A percentile compares a stretch with the other conserved stretches of the same genome.
Conservation (phyloP, 306 rosid genomes). For the Vigna trinervia region DNA sequence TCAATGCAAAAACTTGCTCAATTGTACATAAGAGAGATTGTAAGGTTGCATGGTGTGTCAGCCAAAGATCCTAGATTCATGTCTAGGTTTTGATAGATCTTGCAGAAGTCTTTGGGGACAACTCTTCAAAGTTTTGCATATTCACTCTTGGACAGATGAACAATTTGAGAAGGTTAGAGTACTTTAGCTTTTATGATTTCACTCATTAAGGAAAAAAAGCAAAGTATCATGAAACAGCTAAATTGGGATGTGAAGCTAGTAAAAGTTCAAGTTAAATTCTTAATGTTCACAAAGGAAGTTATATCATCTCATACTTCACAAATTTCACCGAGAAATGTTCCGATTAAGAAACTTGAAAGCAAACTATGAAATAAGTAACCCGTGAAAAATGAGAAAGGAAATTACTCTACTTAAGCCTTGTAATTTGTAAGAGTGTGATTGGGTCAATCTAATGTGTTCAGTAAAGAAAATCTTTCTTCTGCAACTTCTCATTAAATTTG, state of each 20-base stretch:
- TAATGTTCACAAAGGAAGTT: constrained; percentile 20
- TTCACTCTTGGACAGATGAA: no score
- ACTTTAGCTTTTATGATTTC: constrained; percentile 15
- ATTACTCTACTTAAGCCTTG: constrained; percentile 16
- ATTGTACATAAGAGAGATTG: no score
- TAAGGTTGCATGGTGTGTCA: no score
- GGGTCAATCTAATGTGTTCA: constrained; percentile 10
- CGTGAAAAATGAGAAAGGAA: constrained; percentile 18
- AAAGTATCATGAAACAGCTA: constrained; percentile 3
- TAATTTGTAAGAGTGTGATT: constrained; percentile 9
- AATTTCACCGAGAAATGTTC: constrained; percentile 20
- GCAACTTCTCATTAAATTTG: neutral
- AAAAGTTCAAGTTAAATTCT: constrained; percentile 29
- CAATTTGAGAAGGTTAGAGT: neutral
- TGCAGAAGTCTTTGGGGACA: no score
- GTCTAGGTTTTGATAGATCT: no score
- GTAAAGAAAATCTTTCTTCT: neutral
- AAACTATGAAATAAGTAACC: constrained; percentile 33
- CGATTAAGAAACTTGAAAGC: constrained; percentile 21
- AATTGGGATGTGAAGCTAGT: constrained; percentile 35
- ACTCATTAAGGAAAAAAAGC: constrained; percentile 29
- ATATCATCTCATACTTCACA: constrained; percentile 29
- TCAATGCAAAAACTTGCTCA: no score
- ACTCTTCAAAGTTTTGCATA: no score
- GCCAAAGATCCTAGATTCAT: no score